Base-by-base conservation (phyloP, 257 asterid species). In the Capsicum baccatum region DNA sequence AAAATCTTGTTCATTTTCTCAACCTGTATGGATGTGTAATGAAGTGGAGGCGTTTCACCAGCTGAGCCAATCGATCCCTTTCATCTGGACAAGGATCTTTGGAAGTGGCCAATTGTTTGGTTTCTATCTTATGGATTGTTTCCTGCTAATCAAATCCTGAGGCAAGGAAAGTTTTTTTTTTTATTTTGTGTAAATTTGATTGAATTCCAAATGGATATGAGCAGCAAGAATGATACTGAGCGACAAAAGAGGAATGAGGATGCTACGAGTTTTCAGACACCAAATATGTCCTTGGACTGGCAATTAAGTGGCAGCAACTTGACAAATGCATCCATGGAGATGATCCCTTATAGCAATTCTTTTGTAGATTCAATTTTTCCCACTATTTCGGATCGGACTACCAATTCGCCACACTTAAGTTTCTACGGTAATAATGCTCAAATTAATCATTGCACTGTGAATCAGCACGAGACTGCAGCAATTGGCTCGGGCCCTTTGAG, bases 251-350 rank as follows among this genome's bases (percentile, higher is more conserved):
- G 84, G 86, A 89, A 84, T 26, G 91, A 84, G 39, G 89, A 90
- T 84, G 83, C 90, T 71, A 68, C 82, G 64, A 85, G 79, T 84
- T 90, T 90, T 83, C 91, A 86, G 83, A 84, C 91, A 9, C 84
- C 92, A 56, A 87, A 87, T 85, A 81, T 89, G 85, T 76, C 90
- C 67, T 84, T 95, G 42, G 92, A 94, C 12, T 94, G 97, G 99
- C 94, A 89, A 88, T 80, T 91, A 70, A 88, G 66, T 85, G 94
- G 89, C 15, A 84, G 69, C 55, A 89, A 85, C 87, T 81, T 89
- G 44, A 83, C 85, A 48, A 73, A 48, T 48, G 39, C 42, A 73
- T 48, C 60, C 12, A 73, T 48, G 39, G 80, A n/a, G 9, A 48
- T 90, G 92, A 89, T 87, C 81, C 89, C 91, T 12, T 71, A 84